A percentile compares a stretch with the other conserved stretches of the same genome.
phyloP scores from a whole-genome alignment of 257 asterid species.

The Ophiorrhiza pumila region DNA sequence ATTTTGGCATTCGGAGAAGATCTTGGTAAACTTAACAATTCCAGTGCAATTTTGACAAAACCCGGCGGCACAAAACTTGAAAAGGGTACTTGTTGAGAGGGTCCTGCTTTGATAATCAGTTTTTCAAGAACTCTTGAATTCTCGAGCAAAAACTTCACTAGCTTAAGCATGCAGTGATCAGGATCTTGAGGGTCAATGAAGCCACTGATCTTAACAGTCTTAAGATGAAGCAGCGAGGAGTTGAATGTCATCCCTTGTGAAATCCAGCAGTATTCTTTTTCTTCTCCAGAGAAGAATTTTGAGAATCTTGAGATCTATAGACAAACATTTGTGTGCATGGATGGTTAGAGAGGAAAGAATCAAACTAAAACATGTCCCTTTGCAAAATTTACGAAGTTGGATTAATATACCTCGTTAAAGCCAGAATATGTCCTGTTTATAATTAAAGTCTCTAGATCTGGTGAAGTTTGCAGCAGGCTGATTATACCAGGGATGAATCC shows the following conservation, averaged over 20 bases:
- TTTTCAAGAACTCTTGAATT: too few relatives aligned
- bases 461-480: conserved; percentile 23
- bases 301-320: too few relatives aligned
- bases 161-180: background rate
- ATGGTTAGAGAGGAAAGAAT: too few relatives aligned
- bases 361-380: too few relatives aligned
- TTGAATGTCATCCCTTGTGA: background rate
- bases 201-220: background rate
- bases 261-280: background rate
- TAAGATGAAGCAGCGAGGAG: conserved; percentile 7
- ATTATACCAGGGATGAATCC: conserved; percentile 4
- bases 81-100: too few relatives aligned
- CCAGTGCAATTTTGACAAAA: too few relatives aligned
- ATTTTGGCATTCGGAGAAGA: background rate
- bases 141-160: too few relatives aligned
- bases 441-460: conserved; percentile 14
- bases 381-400: background rate
- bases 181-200: background rate
- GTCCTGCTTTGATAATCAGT: too few relatives aligned
- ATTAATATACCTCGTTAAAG: background rate
- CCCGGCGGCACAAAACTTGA: too few relatives aligned
- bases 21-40: background rate
- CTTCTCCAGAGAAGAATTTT: background rate
- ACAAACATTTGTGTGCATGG: too few relatives aligned
- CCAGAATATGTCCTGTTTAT: background rate